Conservation (phyloP, 345 rosid genomes). For the rapeseed (Brassica napus) region Da-Ae NC_063436.1:17234001-17234500, state of each 20-base stretch:
- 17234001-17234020: conserved; percentile 38
- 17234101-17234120: conserved; percentile 32
- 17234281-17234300: conserved; percentile 53
- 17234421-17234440: conserved; percentile 56
- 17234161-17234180: conserved; percentile 49
- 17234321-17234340: not conserved
- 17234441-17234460: conserved; percentile 58
- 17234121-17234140: conserved; percentile 39
- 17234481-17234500: conserved; percentile 45
- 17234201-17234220: conserved; percentile 50
- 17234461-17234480: conserved; percentile 78
- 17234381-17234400: conserved; percentile 42
- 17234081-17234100: conserved; percentile 37
- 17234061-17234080: conserved; percentile 20
- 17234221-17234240: conserved; percentile 48
- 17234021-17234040: conserved; percentile 41
- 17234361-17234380: conserved; percentile 44
- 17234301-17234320: not conserved
- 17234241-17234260: conserved; percentile 38
- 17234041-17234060: conserved; percentile 42
- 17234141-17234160: conserved; percentile 51
- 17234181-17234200: conserved; percentile 40
- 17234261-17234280: conserved; percentile 28
- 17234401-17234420: not conserved
- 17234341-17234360: conserved; percentile 25